Conservation (phyloP, 1,139 yeast species). For the Suhomyces ambrosiae region DNA sequence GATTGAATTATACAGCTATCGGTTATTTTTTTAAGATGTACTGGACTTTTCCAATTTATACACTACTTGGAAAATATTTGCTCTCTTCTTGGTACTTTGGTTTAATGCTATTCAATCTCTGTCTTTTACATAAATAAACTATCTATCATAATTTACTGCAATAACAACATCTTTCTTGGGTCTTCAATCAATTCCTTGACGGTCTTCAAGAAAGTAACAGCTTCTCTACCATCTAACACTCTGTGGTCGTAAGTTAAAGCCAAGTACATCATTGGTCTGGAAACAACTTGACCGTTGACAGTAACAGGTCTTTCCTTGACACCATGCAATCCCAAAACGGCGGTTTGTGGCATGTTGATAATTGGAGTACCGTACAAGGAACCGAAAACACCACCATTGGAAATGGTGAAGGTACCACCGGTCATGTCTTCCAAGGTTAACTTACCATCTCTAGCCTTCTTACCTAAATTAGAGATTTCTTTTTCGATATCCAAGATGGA, state of each 20-base stretch:
- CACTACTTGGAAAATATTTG: too few species aligned
- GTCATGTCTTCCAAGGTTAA: constrained; percentile 98
- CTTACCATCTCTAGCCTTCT: constrained; percentile 96
- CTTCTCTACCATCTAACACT: constrained; percentile 98
- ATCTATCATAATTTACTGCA: constrained; percentile 32
- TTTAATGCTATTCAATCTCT: not conserved
- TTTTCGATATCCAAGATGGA: constrained; percentile 87
- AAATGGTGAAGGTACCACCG: constrained; percentile 98
- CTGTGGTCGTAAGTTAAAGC: constrained; percentile 99
- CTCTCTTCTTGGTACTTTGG: not conserved
- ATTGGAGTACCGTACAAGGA: constrained; percentile 98
- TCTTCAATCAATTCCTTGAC: constrained; percentile 97
- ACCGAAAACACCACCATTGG: constrained; percentile 99
- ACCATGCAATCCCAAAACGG: constrained; percentile 97
- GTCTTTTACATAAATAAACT: constrained; percentile 4
- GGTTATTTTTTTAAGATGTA: not conserved
- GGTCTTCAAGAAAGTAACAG: constrained; percentile 94
- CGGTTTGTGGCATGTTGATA: constrained; percentile 97
- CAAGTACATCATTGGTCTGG: constrained; percentile 99
- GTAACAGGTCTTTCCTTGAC: constrained; percentile 97
- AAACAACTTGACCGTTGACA: constrained; percentile 91
- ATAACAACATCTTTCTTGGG: constrained; percentile 96
- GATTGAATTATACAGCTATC: not conserved
- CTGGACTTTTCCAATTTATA: too few species aligned
- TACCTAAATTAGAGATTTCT: constrained; percentile 80